Base-by-base conservation (phyloP, 176 grass and related monocot species). In the Elymus sibiricus region DNA sequence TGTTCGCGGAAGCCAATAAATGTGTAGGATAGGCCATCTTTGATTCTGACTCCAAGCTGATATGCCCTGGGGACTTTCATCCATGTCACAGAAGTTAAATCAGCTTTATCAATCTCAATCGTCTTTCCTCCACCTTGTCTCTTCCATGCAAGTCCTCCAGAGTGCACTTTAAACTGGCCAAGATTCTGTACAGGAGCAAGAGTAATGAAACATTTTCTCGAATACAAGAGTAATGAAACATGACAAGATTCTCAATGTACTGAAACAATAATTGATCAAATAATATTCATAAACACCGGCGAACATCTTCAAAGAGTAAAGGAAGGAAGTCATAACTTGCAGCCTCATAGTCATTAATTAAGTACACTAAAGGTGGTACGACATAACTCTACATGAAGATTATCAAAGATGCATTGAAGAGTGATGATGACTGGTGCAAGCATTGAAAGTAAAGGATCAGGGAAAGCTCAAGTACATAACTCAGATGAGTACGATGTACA, bases 1-100 rank as follows among this genome's bases (percentile, higher is more conserved):
- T 94, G 92, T 78, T 97, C 92, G 13, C 90, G 92, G 69, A 97
- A 97, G 5, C 94, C 94, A 62, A 94, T 94, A 86, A 97, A 97
- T 75, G 83, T 94, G 80, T 94, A 92, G 72, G 88, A 91, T 73
- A 97, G 84, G 40, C 94, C 94, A 66, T 92, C 88, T 81, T 97
- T 97, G 69, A 78, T 91, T 82, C 83, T 92, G 64, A 97, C 84
- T 43, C 83, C 92, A 70, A 97, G 86, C 76, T 97, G 90, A 87
- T 94, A 92, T 70, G 92, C 76, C 62, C 88, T 89, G 19, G 94
- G 88, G n/a, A 97, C 80, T 92, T 97, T 97, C 90, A 90, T 94
- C 94, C 94, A 97, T 28, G 78, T 89, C 46, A 91, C 32, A 63
- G 94, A 89, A 14, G 56, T 70, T 85, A 97, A 74, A 86, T 97